A percentile compares a stretch with the other conserved stretches of the same genome.
These are phyloP conservation scores for Fusarium xyrophilum DNA, from an alignment of 2,329 filamentous ascomycete genomes.

Conservation along the genomic window DNA sequence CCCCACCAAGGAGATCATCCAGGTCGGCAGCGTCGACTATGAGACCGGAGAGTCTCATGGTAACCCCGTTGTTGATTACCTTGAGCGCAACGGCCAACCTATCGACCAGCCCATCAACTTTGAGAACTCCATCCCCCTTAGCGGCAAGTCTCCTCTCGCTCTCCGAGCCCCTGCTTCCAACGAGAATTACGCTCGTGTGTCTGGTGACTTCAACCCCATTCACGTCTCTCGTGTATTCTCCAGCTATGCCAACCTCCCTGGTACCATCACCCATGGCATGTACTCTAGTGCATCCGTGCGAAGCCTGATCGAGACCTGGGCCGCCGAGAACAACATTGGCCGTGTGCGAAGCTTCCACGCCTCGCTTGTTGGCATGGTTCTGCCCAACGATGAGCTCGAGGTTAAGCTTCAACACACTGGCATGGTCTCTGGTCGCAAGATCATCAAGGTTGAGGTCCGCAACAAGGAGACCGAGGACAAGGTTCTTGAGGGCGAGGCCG, in stretches of 20 bases:
- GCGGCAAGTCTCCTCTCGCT: conserved; percentile 86
- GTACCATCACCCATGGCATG: conserved; percentile 99
- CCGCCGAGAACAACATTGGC: conserved; percentile 97
- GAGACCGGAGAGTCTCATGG: conserved; percentile 89
- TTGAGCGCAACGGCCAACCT: conserved; percentile 86
- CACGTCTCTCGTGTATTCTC: conserved; percentile 98
- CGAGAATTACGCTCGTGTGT: conserved; percentile 96
- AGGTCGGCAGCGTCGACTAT: conserved; percentile 97
- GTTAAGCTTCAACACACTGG: conserved; percentile 96
- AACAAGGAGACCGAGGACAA: conserved; percentile 97
- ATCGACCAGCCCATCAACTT: conserved; percentile 98
- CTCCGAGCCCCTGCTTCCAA: conserved; percentile 94
- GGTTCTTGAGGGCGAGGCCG: conserved; percentile 91
- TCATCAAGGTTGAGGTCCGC: conserved; percentile 96
- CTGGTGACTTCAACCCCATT: conserved; percentile 98
- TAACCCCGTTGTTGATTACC: conserved; percentile 96
- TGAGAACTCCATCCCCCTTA: conserved; percentile 95
- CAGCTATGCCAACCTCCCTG: conserved; percentile 91
- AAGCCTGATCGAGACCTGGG: conserved; percentile 97
- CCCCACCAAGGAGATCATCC: conserved; percentile 95
- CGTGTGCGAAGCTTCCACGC: conserved; percentile 98
- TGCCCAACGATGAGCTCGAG: conserved; percentile 93
- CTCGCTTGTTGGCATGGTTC: conserved; percentile 96
- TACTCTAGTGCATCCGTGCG: conserved; percentile 97
- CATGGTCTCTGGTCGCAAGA: conserved; percentile 98